Percentiles rank a stretch among this genome's conserved stretches.
phyloP scores from a whole-genome alignment of 2,329 filamentous ascomycete genomes.

The Aureobasidium zeae region DNA sequence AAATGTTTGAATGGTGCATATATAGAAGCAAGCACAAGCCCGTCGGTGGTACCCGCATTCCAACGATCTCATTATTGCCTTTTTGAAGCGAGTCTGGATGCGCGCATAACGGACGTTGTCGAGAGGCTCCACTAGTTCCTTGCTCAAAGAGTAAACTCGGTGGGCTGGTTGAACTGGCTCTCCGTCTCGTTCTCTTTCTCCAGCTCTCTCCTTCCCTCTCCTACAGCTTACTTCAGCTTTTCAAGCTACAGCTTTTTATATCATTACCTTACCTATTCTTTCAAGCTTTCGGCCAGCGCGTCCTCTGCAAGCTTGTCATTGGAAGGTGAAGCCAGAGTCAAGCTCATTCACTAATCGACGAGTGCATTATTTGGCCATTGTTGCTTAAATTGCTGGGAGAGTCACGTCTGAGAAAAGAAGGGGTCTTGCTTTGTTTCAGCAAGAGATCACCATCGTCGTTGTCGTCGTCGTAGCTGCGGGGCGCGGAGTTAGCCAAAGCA shows the following conservation, averaged over 20 bases:
- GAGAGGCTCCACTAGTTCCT: slow-evolving; percentile 15
- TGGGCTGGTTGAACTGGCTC: slow-evolving; percentile 8
- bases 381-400: no score
- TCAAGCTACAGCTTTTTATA: slow-evolving; percentile 15
- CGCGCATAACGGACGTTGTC: slow-evolving; percentile 15
- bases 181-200: slow-evolving; percentile 2
- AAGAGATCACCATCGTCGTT: no score
- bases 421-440: slow-evolving; percentile 13
- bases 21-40: slow-evolving; percentile 12
- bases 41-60: slow-evolving; percentile 15
- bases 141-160: slow-evolving; percentile 12
- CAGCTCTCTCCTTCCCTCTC: slow-evolving; percentile 3
- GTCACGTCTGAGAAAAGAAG: no score
- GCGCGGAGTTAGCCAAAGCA: slow-evolving; percentile 11
- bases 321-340: no score
- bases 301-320: no score
- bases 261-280: no score
- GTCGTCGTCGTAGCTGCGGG: slow-evolving; percentile 14
- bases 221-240: neutral
- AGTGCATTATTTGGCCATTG: slow-evolving; percentile 11
- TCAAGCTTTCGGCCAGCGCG: no score
- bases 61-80: slow-evolving; percentile 14
- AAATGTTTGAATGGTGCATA: neutral
- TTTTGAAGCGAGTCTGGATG: slow-evolving; percentile 13
- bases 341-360: no score